Conservation (phyloP, 805 yeast genomes). For the Kregervanrija delftensis region DNA sequence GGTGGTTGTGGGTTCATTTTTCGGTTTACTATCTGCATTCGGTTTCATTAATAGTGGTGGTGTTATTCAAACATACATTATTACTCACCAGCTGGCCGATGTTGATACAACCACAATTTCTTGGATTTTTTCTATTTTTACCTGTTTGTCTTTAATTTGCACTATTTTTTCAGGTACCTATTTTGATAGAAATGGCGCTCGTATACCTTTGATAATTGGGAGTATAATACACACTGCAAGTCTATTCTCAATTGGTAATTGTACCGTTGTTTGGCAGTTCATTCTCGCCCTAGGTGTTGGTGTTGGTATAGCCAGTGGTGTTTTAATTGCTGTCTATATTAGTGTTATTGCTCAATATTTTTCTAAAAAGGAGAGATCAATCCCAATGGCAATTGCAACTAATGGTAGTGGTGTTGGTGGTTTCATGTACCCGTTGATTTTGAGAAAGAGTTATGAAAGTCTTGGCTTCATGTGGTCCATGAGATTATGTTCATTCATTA, state of each 20-base stretch:
- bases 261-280: slow-evolving; percentile 50
- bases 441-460: slow-evolving; percentile 36
- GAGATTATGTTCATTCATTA: slow-evolving; percentile 40
- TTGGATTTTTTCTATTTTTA: slow-evolving; percentile 58
- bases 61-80: slow-evolving; percentile 53
- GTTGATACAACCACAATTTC: slow-evolving; percentile 42
- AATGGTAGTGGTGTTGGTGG: slow-evolving; percentile 51
- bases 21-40: slow-evolving; percentile 35
- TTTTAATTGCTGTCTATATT: slow-evolving; percentile 53
- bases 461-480: slow-evolving; percentile 54
- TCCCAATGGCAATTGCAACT: slow-evolving; percentile 42
- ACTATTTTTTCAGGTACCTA: slow-evolving; percentile 35
- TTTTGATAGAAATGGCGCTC: slow-evolving; percentile 56
- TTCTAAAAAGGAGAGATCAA: slow-evolving; percentile 42
- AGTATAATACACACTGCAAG: slow-evolving; percentile 33
- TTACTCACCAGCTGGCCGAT: slow-evolving; percentile 46
- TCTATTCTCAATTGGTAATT: slow-evolving; percentile 43
- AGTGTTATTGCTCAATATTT: slow-evolving; percentile 64
- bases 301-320: slow-evolving; percentile 53
- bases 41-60: slow-evolving; percentile 56
- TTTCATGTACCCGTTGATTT: slow-evolving; percentile 41
- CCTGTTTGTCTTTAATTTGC: slow-evolving; percentile 37
- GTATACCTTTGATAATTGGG: slow-evolving; percentile 34
- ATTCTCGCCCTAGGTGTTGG: slow-evolving; percentile 49
- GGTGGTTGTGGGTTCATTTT: slow-evolving; percentile 35